Percentiles rank a stretch among this genome's conserved stretches.
Evolutionary conservation across 1,284 basidiomycete species (phyloP).

Genomic region (Violaceomyces palustris): DNA sequence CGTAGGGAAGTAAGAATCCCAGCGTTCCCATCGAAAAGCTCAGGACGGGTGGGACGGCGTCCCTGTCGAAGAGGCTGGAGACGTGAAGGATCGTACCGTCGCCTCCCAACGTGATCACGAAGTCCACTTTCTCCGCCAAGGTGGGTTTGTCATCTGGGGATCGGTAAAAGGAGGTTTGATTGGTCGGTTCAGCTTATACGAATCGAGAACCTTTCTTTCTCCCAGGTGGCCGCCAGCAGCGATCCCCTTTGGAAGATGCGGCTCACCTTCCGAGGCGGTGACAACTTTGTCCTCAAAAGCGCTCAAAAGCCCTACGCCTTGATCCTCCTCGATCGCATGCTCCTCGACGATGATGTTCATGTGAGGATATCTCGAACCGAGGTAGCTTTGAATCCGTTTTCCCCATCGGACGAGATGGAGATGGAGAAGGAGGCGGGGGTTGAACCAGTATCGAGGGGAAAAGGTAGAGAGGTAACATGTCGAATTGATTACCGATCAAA

Average conservation of each 20-base stretch:
- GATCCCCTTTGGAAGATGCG: too few relatives aligned
- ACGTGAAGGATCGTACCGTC: conserved; percentile 94
- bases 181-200: too few relatives aligned
- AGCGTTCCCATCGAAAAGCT: conserved; percentile 95
- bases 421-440: not conserved
- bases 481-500: too few relatives aligned
- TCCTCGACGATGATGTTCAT: conserved; percentile 72
- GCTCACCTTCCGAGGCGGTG: conserved; percentile 2
- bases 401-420: too few relatives aligned
- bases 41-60: conserved; percentile 85
- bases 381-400: too few relatives aligned
- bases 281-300: too few relatives aligned
- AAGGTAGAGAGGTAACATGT: too few relatives aligned
- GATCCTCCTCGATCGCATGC: conserved; percentile 60
- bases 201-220: too few relatives aligned
- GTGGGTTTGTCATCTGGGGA: conserved; percentile 4
- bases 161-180: not conserved
- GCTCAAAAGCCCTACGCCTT: too few relatives aligned
- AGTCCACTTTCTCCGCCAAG: conserved; percentile 57
- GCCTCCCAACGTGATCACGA: conserved; percentile 86
- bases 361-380: conserved; percentile 60
- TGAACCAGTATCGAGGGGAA: too few relatives aligned
- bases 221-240: too few relatives aligned
- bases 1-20: conserved; percentile 88
- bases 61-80: conserved; percentile 80